phyloP scores from a whole-genome alignment of 768 basidiomycete species.

The Strobilomyces confusus region DNA sequence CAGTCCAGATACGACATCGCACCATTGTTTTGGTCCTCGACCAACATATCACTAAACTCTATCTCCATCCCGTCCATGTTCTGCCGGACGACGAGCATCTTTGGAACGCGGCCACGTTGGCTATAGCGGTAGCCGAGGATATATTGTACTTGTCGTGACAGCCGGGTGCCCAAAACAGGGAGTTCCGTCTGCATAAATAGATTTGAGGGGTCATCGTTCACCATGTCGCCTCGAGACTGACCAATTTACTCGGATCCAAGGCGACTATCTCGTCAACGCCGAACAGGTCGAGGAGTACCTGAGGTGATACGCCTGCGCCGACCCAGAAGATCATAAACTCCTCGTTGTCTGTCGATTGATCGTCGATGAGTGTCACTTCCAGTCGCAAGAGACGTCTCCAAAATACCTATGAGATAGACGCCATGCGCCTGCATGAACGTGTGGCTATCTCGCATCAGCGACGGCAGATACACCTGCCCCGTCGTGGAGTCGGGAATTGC shows the following conservation, averaged over 20 bases:
- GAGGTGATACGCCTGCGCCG: slow-evolving; percentile 76
- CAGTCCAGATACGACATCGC: slow-evolving; percentile 89
- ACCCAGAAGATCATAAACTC: slow-evolving; percentile 89
- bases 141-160: slow-evolving; percentile 84
- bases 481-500: slow-evolving; percentile 62
- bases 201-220: slow-evolving; percentile 1
- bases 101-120: slow-evolving; percentile 51
- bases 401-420: slow-evolving; percentile 85
- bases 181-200: slow-evolving; percentile 52
- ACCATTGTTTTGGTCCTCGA: slow-evolving; percentile 97
- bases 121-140: slow-evolving; percentile 67
- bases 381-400: slow-evolving; percentile 7
- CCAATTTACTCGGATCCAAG: slow-evolving; percentile 61
- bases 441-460: slow-evolving; percentile 78
- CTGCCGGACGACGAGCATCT: slow-evolving; percentile 79
- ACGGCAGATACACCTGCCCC: slow-evolving; percentile 63
- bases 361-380: slow-evolving; percentile 12
- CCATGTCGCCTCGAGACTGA: slow-evolving; percentile 31
- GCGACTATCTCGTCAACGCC: slow-evolving; percentile 74
- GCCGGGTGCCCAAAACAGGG: slow-evolving; percentile 63
- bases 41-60: slow-evolving; percentile 95
- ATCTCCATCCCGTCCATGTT: slow-evolving; percentile 91
- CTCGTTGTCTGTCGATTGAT: slow-evolving; percentile 66
- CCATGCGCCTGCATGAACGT: slow-evolving; percentile 87
- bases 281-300: slow-evolving; percentile 78